Percentiles rank a stretch among this genome's conserved stretches.
These are phyloP conservation scores for Colletotrichum nymphaeae DNA, from an alignment of 2,329 filamentous ascomycete species.

Conservation along the genomic window DNA sequence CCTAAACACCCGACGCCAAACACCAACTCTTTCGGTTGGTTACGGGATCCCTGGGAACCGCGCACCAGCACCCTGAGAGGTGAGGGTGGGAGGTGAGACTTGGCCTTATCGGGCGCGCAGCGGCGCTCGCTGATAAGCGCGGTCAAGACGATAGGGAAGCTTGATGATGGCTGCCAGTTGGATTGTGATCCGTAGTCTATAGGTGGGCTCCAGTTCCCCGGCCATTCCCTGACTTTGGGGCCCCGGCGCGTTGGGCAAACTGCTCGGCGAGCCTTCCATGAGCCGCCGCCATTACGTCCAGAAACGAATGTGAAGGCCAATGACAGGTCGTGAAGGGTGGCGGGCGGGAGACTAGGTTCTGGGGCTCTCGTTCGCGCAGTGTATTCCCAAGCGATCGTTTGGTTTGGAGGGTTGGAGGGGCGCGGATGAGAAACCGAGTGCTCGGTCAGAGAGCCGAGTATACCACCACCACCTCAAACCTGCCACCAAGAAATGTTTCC, in stretches of 20 bases:
- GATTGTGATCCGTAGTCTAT: too few species aligned
- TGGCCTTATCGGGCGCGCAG: constrained; percentile 7
- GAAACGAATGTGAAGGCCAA: constrained; percentile 10
- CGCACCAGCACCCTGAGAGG: not conserved
- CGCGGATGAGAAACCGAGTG: constrained; percentile 22
- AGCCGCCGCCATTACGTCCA: constrained; percentile 10
- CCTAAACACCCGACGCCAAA: not conserved
- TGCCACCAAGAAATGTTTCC: too few species aligned
- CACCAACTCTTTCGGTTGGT: constrained; percentile 7
- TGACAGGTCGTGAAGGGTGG: not conserved
- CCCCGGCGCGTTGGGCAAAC: not conserved
- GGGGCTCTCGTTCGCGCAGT: not conserved
- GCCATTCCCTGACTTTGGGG: constrained; percentile 7
- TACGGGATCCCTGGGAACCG: constrained; percentile 7
- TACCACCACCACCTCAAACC: too few species aligned
- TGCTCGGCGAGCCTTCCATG: constrained; percentile 15
- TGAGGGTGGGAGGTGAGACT: not conserved
- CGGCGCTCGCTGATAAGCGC: constrained; percentile 24
- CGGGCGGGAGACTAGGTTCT: not conserved
- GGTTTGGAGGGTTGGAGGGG: not conserved
- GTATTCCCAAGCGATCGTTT: not conserved
- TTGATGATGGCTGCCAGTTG: not conserved
- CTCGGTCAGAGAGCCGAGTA: constrained; percentile 21
- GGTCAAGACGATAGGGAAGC: constrained; percentile 6
- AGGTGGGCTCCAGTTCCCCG: constrained; percentile 10